A percentile compares a stretch with the other conserved stretches of the same genome.
These are phyloP conservation scores for Penicillium digitatum DNA, from an alignment of 2,329 filamentous ascomycete genomes.

Conservation along the genomic window DNA sequence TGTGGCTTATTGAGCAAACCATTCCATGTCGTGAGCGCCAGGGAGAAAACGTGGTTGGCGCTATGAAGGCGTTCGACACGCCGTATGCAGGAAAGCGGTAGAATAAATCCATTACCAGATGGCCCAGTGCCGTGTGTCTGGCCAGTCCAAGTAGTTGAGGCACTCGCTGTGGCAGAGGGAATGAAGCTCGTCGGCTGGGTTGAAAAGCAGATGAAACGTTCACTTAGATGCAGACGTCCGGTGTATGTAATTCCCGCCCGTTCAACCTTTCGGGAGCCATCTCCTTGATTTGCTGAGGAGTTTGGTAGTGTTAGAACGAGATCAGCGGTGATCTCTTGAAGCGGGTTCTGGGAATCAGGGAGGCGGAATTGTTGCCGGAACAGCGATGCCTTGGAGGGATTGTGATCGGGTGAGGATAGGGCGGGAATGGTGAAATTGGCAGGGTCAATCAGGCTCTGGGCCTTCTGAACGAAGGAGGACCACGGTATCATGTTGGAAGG, in stretches of 20 bases:
- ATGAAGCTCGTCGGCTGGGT: constrained; percentile 86
- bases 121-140: constrained; percentile 91
- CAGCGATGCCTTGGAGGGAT: constrained; percentile 84
- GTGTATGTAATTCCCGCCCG: constrained; percentile 77
- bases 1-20: constrained; percentile 56
- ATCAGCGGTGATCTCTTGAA: constrained; percentile 96
- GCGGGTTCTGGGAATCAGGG: constrained; percentile 82
- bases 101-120: constrained; percentile 90
- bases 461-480: constrained; percentile 87
- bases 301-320: constrained; percentile 77
- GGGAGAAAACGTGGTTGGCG: constrained; percentile 84
- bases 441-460: constrained; percentile 90
- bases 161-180: constrained; percentile 70
- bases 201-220: constrained; percentile 94
- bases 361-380: constrained; percentile 97
- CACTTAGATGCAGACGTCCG: constrained; percentile 88
- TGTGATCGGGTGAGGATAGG: constrained; percentile 68
- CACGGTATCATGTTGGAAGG: constrained; percentile 56
- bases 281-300: constrained; percentile 55
- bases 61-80: constrained; percentile 90
- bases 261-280: constrained; percentile 54
- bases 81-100: constrained; percentile 86
- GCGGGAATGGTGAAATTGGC: constrained; percentile 71
- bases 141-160: constrained; percentile 80
- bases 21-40: constrained; percentile 95